Conservation (phyloP, 2,329 filamentous ascomycete genomes). For the Simplicillium sp. region DNA sequence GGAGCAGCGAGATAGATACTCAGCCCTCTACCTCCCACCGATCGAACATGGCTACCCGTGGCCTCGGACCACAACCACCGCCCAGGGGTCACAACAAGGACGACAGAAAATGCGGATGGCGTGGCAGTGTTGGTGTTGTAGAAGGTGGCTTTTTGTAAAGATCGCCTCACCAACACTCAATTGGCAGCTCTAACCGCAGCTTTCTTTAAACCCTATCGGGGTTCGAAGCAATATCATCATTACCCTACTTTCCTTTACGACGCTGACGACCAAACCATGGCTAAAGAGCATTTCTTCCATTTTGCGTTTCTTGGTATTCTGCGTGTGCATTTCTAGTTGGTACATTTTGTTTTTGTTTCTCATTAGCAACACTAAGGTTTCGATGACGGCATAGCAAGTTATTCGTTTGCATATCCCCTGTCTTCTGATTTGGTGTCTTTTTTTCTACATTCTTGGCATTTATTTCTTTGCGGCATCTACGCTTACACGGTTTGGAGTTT, state of each 20-base stretch:
- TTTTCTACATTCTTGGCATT: not conserved
- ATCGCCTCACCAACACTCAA: too few relatives aligned
- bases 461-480: not conserved
- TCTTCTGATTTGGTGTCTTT: not conserved
- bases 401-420: too few relatives aligned
- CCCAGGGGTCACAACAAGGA: slow-evolving; percentile 23
- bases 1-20: slow-evolving; percentile 34
- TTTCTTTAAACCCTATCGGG: too few relatives aligned
- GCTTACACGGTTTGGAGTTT: slow-evolving; percentile 1
- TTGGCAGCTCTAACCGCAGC: too few relatives aligned
- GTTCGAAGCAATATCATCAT: too few relatives aligned
- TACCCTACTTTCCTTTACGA: not conserved
- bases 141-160: slow-evolving; percentile 47
- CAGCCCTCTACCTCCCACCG: slow-evolving; percentile 25
- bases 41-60: slow-evolving; percentile 33
- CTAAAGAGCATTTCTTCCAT: not conserved
- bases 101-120: slow-evolving; percentile 41
- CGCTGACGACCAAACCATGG: not conserved
- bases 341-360: slow-evolving; percentile 1
- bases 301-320: not conserved
- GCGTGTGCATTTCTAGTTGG: not conserved
- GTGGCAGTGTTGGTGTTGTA: slow-evolving; percentile 45
- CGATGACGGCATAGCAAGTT: not conserved
- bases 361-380: not conserved
- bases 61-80: slow-evolving; percentile 14